Percentiles rank a stretch among this genome's conserved stretches.
phyloP scores from a whole-genome alignment of 768 basidiomycete species.

The Pulveroboletus sp. region DNA sequence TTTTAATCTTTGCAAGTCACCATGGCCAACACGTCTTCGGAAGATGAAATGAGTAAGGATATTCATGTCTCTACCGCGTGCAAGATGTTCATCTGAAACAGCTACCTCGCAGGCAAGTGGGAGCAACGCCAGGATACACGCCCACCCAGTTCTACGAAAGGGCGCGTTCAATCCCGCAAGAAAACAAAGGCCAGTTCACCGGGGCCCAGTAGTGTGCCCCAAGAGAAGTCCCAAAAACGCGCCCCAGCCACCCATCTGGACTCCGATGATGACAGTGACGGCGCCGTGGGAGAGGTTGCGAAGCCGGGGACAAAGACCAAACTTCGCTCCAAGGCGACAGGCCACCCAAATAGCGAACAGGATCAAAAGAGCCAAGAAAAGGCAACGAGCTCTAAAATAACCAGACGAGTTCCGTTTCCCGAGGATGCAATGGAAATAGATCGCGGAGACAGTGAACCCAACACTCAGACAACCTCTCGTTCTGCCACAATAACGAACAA shows the following conservation, averaged over 20 bases:
- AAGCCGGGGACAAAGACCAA: slow-evolving; percentile 17
- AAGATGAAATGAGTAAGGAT: slow-evolving; percentile 31
- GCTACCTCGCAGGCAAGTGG: slow-evolving; percentile 23
- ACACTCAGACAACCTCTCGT: slow-evolving; percentile 2
- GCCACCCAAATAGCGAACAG: slow-evolving; percentile 1
- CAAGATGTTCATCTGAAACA: slow-evolving; percentile 25
- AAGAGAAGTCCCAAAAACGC: slow-evolving; percentile 18
- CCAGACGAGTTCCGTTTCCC: slow-evolving; percentile 1
- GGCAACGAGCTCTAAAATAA: slow-evolving; percentile 6
- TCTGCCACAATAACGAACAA: slow-evolving; percentile 9
- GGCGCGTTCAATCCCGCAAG: slow-evolving; percentile 18
- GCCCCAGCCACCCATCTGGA: not conserved
- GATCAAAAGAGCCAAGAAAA: slow-evolving; percentile 11
- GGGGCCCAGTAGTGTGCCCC: slow-evolving; percentile 8
- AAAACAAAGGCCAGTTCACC: slow-evolving; percentile 16
- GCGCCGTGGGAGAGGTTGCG: not conserved
- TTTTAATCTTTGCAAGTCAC: not conserved
- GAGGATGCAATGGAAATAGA: slow-evolving; percentile 18
- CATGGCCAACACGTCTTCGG: slow-evolving; percentile 27
- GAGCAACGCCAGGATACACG: slow-evolving; percentile 8
- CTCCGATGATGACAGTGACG: slow-evolving; percentile 1
- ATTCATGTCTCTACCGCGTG: not conserved
- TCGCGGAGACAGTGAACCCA: slow-evolving; percentile 1
- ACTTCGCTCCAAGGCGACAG: slow-evolving; percentile 13
- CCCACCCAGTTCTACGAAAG: slow-evolving; percentile 9